Evolutionary conservation across 192 early-diverging fungal genomes (phyloP).

Genomic region (Diversispora eburnea): DNA sequence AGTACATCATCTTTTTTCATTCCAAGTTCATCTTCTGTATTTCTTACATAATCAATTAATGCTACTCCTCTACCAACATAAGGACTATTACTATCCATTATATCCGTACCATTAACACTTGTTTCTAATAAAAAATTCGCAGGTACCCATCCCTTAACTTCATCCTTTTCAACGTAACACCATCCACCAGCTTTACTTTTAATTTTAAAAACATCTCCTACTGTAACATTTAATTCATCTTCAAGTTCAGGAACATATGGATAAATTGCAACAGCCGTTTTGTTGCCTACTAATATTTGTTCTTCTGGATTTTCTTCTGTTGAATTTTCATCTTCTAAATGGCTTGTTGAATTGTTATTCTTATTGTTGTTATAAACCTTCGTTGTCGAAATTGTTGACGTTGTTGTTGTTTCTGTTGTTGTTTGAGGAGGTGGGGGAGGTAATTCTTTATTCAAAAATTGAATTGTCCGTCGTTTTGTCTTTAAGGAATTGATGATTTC

Average conservation of each 20-base stretch:
- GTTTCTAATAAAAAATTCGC: slow-evolving; percentile 50
- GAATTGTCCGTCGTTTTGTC: slow-evolving; percentile 22
- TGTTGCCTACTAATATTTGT: slow-evolving; percentile 31
- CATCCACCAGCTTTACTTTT: slow-evolving; percentile 53
- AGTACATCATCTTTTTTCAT: slow-evolving; percentile 54
- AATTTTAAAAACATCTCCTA: slow-evolving; percentile 62
- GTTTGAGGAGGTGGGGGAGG: slow-evolving; percentile 16
- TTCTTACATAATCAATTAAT: slow-evolving; percentile 50
- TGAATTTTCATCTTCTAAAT: neutral
- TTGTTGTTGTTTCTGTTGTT: neutral
- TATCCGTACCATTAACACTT: slow-evolving; percentile 43
- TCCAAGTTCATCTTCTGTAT: slow-evolving; percentile 47
- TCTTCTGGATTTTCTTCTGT: slow-evolving; percentile 12
- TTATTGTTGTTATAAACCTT: too few relatives aligned
- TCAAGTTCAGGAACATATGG: slow-evolving; percentile 55
- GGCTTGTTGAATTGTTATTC: too few relatives aligned
- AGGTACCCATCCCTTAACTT: slow-evolving; percentile 56
- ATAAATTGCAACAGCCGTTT: slow-evolving; percentile 56
- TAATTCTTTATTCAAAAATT: slow-evolving; percentile 28
- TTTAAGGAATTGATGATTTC: slow-evolving; percentile 21
- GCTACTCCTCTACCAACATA: slow-evolving; percentile 43
- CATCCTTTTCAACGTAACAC: slow-evolving; percentile 57
- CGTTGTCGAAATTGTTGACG: too few relatives aligned
- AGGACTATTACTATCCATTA: slow-evolving; percentile 30
- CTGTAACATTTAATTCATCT: slow-evolving; percentile 58